phyloP scores from a whole-genome alignment of 352 stramenopile genomes.

The Pilasporangium apinafurcum region DNA sequence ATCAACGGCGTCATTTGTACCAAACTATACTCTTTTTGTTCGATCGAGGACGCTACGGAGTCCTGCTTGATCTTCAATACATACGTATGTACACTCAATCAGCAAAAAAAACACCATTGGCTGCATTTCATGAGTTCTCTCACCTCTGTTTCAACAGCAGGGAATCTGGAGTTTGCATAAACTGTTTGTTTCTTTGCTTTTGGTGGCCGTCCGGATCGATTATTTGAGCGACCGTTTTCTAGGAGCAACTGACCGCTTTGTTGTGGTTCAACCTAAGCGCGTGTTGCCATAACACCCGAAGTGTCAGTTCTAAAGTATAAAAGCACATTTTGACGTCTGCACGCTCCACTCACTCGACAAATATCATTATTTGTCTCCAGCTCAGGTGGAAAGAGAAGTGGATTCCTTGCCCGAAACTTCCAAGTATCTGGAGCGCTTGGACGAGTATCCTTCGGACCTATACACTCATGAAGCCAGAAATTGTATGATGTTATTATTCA shows the following conservation, averaged over 20 bases:
- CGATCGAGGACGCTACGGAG: slow-evolving; percentile 1
- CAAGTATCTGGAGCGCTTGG: slow-evolving; percentile 66
- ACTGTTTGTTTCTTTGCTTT: slow-evolving; percentile 42
- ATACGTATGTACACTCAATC: neutral
- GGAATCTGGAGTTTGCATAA: slow-evolving; percentile 75
- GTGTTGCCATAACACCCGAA: neutral
- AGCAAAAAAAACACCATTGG: neutral
- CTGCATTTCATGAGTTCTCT: slow-evolving; percentile 8
- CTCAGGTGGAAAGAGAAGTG: slow-evolving; percentile 72
- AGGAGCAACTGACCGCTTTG: slow-evolving; percentile 21
- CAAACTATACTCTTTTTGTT: slow-evolving; percentile 28
- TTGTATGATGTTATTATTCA: neutral
- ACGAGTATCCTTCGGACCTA: slow-evolving; percentile 51
- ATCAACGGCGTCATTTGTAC: slow-evolving; percentile 80
- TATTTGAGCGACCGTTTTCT: slow-evolving; percentile 28
- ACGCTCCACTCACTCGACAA: no score
- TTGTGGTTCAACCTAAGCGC: slow-evolving; percentile 12
- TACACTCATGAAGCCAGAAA: slow-evolving; percentile 1
- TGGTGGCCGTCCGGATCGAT: slow-evolving; percentile 13
- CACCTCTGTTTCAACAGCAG: slow-evolving; percentile 3
- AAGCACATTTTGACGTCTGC: slow-evolving; percentile 20
- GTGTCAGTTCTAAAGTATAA: neutral
- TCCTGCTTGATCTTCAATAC: neutral
- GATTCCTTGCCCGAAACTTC: slow-evolving; percentile 68
- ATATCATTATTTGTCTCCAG: slow-evolving; percentile 47